Percentiles rank a stretch among this genome's conserved stretches.
Evolutionary conservation across 2,329 filamentous ascomycete species (phyloP).

Genomic region (Exserohilum turcica): DNA sequence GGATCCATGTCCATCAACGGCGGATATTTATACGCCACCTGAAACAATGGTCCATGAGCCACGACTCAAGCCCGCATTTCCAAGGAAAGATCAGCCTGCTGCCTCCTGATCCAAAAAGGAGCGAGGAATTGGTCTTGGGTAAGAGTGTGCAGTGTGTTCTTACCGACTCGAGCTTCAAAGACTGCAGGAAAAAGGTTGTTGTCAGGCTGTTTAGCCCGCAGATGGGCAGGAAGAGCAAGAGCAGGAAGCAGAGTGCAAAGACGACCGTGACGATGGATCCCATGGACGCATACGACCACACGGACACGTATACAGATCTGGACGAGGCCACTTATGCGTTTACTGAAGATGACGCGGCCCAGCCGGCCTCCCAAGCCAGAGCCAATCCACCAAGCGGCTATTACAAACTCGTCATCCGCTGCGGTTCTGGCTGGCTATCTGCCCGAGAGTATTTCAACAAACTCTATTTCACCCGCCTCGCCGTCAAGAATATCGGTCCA

Average conservation of each 20-base stretch:
- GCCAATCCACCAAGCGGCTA: conserved; percentile 4
- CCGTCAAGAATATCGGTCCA: conserved; percentile 2
- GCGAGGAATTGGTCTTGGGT: conserved; percentile 26
- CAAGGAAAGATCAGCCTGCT: conserved; percentile 35
- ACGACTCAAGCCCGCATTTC: conserved; percentile 38
- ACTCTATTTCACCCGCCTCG: conserved; percentile 25
- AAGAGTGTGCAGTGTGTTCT: conserved; percentile 37
- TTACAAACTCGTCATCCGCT: conserved; percentile 37
- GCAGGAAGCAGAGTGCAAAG: not conserved
- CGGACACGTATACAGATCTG: not conserved
- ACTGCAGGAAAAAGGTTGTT: conserved; percentile 26
- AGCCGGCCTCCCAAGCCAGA: not conserved
- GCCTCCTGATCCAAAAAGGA: conserved; percentile 6
- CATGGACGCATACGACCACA: conserved; percentile 8
- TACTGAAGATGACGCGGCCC: not conserved
- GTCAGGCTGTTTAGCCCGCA: conserved; percentile 36
- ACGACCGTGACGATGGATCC: conserved; percentile 1
- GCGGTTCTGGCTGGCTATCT: conserved; percentile 38
- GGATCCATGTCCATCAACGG: conserved; percentile 26
- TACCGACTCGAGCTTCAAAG: conserved; percentile 17
- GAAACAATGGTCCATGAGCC: conserved; percentile 30
- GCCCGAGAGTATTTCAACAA: conserved; percentile 38
- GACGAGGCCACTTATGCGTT: not conserved
- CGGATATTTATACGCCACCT: conserved; percentile 30
- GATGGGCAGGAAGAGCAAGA: not conserved